Evolutionary conservation across 2,329 filamentous ascomycete species (phyloP), one percentile per base, ranked within the genome.

Genomic region (Periconia macrospinosa): DNA sequence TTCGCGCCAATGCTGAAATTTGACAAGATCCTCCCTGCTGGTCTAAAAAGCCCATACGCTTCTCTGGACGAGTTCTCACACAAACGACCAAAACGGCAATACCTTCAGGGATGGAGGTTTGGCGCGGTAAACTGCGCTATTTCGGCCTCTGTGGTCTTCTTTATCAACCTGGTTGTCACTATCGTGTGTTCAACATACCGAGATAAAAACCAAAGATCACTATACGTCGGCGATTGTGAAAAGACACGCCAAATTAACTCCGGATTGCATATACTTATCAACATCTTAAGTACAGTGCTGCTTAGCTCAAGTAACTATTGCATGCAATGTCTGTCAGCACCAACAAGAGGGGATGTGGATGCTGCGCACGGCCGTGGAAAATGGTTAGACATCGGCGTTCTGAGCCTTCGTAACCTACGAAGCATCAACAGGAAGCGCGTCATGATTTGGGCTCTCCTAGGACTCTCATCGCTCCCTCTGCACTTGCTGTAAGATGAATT

Each of bases 201-300:
- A 13, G 3, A 3, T n/a, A n/a, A n/a, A n/a, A n/a, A n/a, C n/a
- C 11, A 37, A 14, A 47, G 37, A 11, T 52, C 50, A 2, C 13
- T 61, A 1, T 64, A 56, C 47, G 51, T 57, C 3, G 68, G 67
- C 6, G 56, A 60, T 20, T 72, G 70, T 45, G 54, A 53, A 0
- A 47, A 51, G 15, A 41, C 53, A 3, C 17, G 53, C 15, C 20
- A 43, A 30, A 17, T 56, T 9, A 61, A 56, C 35, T 46, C 48
- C n/a, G 49, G 19, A n/a, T 18, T 79, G 1, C 80, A 83, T 65
- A 60, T 83, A 18, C 52, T 55, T n/a, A 55, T 83, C 59, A 83
- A 83, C 64, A 52, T 72, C 0, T 63, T 81, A 30, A 75, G 75
- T 30, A 61, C 60, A 41, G 23, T 56, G 3, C 44, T 63, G 5